These are phyloP conservation scores for Sungouiella blattae DNA, from an alignment of 805 yeast species.

Conservation along the genomic window DNA sequence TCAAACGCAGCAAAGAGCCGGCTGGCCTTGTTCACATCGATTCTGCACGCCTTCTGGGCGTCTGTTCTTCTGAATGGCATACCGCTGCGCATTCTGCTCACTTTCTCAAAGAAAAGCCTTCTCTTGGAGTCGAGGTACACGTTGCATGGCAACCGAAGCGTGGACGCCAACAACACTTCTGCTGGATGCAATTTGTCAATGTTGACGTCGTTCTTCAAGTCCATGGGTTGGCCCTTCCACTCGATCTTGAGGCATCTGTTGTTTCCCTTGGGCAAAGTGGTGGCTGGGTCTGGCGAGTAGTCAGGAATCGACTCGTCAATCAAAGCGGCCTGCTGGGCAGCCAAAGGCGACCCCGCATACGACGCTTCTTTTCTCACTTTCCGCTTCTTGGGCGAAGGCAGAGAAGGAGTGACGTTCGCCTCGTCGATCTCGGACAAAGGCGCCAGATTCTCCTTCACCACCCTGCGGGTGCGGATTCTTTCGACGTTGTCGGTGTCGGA, in stretches of 20 bases:
- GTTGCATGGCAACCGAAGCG: slow-evolving; percentile 82
- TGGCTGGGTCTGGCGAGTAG: slow-evolving; percentile 64
- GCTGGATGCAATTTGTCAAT: slow-evolving; percentile 80
- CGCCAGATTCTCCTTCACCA: slow-evolving; percentile 34
- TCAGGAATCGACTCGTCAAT: slow-evolving; percentile 75
- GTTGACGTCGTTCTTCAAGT: slow-evolving; percentile 74
- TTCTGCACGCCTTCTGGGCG: slow-evolving; percentile 96
- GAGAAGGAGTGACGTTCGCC: slow-evolving; percentile 17
- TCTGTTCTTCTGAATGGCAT: slow-evolving; percentile 92
- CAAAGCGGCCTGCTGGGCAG: slow-evolving; percentile 44
- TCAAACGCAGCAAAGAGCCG: slow-evolving; percentile 88
- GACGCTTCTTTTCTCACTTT: slow-evolving; percentile 31
- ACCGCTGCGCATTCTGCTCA: slow-evolving; percentile 63
- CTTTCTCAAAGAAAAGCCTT: slow-evolving; percentile 86
- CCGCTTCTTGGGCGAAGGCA: slow-evolving; percentile 39
- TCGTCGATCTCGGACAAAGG: slow-evolving; percentile 4
- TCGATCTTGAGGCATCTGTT: slow-evolving; percentile 78
- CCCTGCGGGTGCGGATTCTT: slow-evolving; percentile 59
- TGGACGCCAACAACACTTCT: slow-evolving; percentile 80
- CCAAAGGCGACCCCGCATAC: slow-evolving; percentile 33
- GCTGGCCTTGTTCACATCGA: slow-evolving; percentile 95
- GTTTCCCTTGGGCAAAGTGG: slow-evolving; percentile 60
- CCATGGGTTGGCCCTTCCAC: slow-evolving; percentile 99
- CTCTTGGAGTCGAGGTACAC: slow-evolving; percentile 67
- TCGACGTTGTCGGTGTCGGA: slow-evolving; percentile 39